Base-by-base conservation (phyloP, 1,284 basidiomycete genomes). In the Trichosporon inkin region DNA sequence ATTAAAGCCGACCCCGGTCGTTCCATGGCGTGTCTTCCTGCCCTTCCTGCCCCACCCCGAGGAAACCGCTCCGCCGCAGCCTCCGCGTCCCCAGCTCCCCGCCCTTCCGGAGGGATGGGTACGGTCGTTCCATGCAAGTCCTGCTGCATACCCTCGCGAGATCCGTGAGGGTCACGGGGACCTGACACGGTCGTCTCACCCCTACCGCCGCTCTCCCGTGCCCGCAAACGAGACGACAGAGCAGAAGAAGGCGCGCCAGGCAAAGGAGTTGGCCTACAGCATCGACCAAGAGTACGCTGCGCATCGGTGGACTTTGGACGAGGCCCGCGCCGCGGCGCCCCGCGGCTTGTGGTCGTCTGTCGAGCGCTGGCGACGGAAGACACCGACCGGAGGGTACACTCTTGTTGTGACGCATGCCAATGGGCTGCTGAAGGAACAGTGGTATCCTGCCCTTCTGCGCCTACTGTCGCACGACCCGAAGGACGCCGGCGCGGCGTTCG, bases 391-490 rank as follows among this genome's bases (percentile, higher is more conserved):
- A 32, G 84, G 85, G 0, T 47, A 88, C 40, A 91, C 88, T 0
- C 76, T 92, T 39, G 82, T 92, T 61, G 78, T 88, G 40, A 83
- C 84, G 6, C 90, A 92, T 70, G 89, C 88, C 1, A 92, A 89
- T 73, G 90, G 90, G 6, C 86, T 92, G 68, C 85, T 85, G 63
- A 55, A 79, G 10, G 32, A 64, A 57, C 63, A 61, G 51, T 90
- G 86, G 84, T 86, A 89, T 69, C 83, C 86, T 0, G 82, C 82
- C 2, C 63, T 91, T 0, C 75, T 76, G 0, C 67, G 80, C 40
- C 69, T 90, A 1, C 59, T 81, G 20, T 8, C 58, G 2, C 61
- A 53, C 35, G 56, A 56, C n/a, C 44, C 56, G n/a, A 10, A 37
- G 6, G 14, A 53, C 11, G 39, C 57, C 14, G 55, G 52, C 22